A percentile compares a stretch with the other conserved stretches of the same genome.
These are phyloP conservation scores for Phaeosphaeriaceae sp. DNA, from an alignment of 2,329 filamentous ascomycete species.

Conservation along the genomic window DNA sequence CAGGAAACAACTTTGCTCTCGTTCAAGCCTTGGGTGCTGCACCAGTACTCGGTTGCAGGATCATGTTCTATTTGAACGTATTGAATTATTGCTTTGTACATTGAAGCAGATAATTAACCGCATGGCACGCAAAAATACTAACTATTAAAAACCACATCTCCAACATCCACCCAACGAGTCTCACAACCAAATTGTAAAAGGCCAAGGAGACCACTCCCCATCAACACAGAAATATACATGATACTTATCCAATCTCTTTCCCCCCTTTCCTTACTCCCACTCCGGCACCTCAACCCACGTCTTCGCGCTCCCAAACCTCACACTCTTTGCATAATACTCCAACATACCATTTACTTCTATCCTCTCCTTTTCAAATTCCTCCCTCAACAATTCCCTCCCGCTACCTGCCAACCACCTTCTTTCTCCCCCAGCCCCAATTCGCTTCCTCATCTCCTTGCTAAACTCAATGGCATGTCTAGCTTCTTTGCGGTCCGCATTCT, in stretches of 20 bases:
- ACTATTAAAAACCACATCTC: too few species aligned
- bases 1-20: too few species aligned
- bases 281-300: conserved; percentile 4
- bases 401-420: conserved; percentile 16
- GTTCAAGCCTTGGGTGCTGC: too few species aligned
- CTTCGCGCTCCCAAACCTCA: conserved; percentile 28
- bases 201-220: too few species aligned
- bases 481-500: conserved; percentile 25
- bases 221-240: too few species aligned
- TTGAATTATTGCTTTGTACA: too few species aligned
- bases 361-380: conserved; percentile 20
- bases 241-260: neutral
- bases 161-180: too few species aligned
- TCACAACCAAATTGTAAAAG: too few species aligned
- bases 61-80: too few species aligned
- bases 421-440: conserved; percentile 24
- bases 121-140: too few species aligned
- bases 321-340: conserved; percentile 32
- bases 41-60: too few species aligned
- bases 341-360: conserved; percentile 22
- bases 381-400: conserved; percentile 19
- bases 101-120: too few species aligned
- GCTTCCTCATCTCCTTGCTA: conserved; percentile 23
- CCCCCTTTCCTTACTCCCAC: neutral
- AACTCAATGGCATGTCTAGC: conserved; percentile 34